Conservation (phyloP, 2,329 filamentous ascomycete species). For the Ophiostoma triangulosporum region DNA sequence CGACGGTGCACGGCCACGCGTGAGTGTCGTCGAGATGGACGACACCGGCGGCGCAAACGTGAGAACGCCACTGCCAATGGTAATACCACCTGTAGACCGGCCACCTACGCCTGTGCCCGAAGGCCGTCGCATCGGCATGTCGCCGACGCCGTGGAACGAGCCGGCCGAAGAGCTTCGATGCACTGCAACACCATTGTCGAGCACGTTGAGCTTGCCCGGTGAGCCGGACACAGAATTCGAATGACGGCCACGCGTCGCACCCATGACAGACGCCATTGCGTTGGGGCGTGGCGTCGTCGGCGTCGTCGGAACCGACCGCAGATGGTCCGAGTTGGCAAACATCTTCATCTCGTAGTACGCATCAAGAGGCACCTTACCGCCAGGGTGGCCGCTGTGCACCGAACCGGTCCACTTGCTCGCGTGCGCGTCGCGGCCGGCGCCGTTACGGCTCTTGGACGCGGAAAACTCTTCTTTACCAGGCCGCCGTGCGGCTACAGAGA, state of each 20-base stretch:
- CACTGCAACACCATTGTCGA: constrained; percentile 16
- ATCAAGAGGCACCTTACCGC: constrained; percentile 32
- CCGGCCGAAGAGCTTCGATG: constrained; percentile 34
- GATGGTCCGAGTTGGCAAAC: constrained; percentile 62
- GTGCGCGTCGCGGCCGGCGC: constrained; percentile 10
- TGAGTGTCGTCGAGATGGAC: constrained; percentile 13
- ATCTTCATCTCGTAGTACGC: constrained; percentile 61
- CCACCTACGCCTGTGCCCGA: constrained; percentile 9
- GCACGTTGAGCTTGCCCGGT: constrained; percentile 13
- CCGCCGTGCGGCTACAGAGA: constrained; percentile 73
- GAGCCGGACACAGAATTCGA: constrained; percentile 28
- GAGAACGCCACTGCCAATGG: constrained; percentile 17
- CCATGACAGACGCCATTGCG: constrained; percentile 21
- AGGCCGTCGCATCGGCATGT: not conserved
- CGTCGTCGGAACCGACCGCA: constrained; percentile 33
- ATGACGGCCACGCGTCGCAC: constrained; percentile 27
- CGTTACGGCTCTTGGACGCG: not conserved
- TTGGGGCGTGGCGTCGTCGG: constrained; percentile 20
- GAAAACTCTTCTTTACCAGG: constrained; percentile 23
- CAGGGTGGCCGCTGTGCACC: constrained; percentile 6
- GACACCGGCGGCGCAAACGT: constrained; percentile 16
- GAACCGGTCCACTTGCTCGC: constrained; percentile 5
- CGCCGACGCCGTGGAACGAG: constrained; percentile 22
- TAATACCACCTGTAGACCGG: constrained; percentile 9
- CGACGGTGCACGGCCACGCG: constrained; percentile 27